Conservation (phyloP, 768 basidiomycete species). For the Agrocybe praecox region DNA sequence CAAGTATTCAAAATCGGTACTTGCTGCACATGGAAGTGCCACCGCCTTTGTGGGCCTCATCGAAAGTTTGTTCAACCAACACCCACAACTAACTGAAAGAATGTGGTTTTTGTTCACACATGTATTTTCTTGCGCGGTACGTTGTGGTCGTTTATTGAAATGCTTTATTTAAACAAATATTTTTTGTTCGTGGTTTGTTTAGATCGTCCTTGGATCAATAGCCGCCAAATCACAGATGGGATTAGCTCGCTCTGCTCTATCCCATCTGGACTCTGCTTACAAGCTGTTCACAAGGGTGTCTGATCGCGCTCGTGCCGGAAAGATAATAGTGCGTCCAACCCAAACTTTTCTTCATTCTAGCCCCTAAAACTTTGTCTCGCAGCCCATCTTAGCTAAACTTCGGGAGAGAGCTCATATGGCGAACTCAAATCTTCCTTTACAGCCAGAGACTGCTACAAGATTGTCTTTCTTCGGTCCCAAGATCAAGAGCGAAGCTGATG, state of each 20-base stretch:
- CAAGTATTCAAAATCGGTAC: constrained; percentile 67
- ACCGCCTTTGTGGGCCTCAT: constrained; percentile 69
- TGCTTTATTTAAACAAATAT: too few species aligned
- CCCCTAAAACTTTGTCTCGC: not conserved
- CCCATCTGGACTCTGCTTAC: constrained; percentile 65
- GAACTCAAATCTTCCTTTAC: constrained; percentile 22
- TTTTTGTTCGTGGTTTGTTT: not conserved
- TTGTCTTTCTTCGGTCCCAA: constrained; percentile 38
- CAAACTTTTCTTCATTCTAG: not conserved
- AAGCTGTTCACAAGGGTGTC: constrained; percentile 59
- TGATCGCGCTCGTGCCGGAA: constrained; percentile 53
- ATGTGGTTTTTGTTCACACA: constrained; percentile 78
- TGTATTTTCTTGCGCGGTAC: constrained; percentile 71
- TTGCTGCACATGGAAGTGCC: constrained; percentile 71
- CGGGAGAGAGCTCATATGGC: constrained; percentile 53
- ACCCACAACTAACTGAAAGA: constrained; percentile 65
- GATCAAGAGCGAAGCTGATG: constrained; percentile 63
- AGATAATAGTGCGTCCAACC: constrained; percentile 56
- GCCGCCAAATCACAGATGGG: constrained; percentile 66
- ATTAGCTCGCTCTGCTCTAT: constrained; percentile 65
- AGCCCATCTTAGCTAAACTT: constrained; percentile 67
- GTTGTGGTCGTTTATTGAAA: too few species aligned
- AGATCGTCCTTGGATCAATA: constrained; percentile 75
- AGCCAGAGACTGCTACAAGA: constrained; percentile 25
- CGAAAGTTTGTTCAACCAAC: constrained; percentile 64